Base-by-base conservation (phyloP, 345 rosid genomes). In the Ailanthus altissimus region DNA sequence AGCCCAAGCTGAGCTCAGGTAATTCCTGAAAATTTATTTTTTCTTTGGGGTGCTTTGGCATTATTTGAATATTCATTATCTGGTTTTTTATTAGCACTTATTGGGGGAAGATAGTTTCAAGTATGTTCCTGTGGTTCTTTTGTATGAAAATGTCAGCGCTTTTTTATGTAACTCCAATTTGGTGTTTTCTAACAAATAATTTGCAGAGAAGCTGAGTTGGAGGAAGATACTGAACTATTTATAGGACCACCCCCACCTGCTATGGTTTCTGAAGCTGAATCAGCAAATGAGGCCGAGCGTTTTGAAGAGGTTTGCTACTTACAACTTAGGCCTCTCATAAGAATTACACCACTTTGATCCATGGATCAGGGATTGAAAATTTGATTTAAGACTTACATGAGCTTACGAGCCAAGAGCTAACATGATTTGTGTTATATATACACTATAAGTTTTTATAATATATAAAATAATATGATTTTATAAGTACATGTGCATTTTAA, bases 241-340 rank as follows among this genome's bases (percentile, higher is more conserved):
- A 84, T 95, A 28, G 98, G 98, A 80, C 97, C 97, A 80, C 91
- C 98, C 32, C 96, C 98, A 40, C 93, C 98, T 26, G 92, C 97
- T 75, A 56, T 93, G 84, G 94, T 92, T 82, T 94, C 97, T 67
- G 98, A 95, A 88, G 98, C 87, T 70, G 98, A 85, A 84, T 84
- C 94, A 25, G 92, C 90, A 21, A 93, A 95, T 64, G 99, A 95
- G 78, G 99, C 99, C 40, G 98, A 95, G 88, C 92, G 96, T 51
- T 93, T 93, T 70, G 99, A 93, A 88, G 97, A 93, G 97, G 97
- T 91, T 73, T 74, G 77, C 79, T 70, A 46, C 57, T 78, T 72
- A 23, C 50, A 53, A 69, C 16, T 71, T 15, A 21, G 47, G 51
- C 71, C 70, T 64, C 26, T 69, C 10, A 38, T 75, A 49, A 62